Conservation (phyloP, 192 early-diverging fungal genomes). For the Coemansia sp. region DNA sequence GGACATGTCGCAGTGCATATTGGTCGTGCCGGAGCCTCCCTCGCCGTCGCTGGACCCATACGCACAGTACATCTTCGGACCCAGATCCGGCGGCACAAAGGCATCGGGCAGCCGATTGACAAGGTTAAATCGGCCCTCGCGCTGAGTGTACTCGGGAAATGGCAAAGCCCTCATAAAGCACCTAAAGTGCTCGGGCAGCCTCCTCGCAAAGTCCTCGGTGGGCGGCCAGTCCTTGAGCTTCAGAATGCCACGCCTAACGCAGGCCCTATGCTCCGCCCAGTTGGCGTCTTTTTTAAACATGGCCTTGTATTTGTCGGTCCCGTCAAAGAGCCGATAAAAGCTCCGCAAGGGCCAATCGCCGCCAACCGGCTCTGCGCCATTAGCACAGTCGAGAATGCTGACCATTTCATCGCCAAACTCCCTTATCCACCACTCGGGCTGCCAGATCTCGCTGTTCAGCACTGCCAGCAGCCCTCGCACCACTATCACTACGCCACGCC, state of each 20-base stretch:
- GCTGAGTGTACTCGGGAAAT: slow-evolving; percentile 57
- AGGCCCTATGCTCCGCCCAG: slow-evolving; percentile 25
- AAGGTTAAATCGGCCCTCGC: slow-evolving; percentile 58
- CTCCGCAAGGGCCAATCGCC: slow-evolving; percentile 36
- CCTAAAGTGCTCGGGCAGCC: slow-evolving; percentile 56
- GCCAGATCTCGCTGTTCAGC: slow-evolving; percentile 22
- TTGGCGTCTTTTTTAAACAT: slow-evolving; percentile 10
- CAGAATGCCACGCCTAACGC: slow-evolving; percentile 27
- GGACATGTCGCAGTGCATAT: slow-evolving; percentile 75
- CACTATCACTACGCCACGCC: slow-evolving; percentile 21
- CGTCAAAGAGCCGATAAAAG: slow-evolving; percentile 57
- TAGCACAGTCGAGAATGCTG: slow-evolving; percentile 56
- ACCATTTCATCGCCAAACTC: slow-evolving; percentile 47
- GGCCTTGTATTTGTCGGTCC: slow-evolving; percentile 11
- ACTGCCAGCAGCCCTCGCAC: slow-evolving; percentile 23
- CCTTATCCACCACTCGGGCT: slow-evolving; percentile 34
- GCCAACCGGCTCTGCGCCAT: neutral
- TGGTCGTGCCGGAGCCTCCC: slow-evolving; percentile 64
- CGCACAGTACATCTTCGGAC: slow-evolving; percentile 75
- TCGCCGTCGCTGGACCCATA: slow-evolving; percentile 59
- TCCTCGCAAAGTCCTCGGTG: slow-evolving; percentile 53
- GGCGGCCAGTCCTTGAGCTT: slow-evolving; percentile 71
- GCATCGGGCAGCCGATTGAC: slow-evolving; percentile 55
- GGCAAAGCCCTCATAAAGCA: slow-evolving; percentile 61
- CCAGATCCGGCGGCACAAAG: slow-evolving; percentile 66